phyloP scores from a whole-genome alignment of 208 protist species.

The Crithidia sp. region DNA sequence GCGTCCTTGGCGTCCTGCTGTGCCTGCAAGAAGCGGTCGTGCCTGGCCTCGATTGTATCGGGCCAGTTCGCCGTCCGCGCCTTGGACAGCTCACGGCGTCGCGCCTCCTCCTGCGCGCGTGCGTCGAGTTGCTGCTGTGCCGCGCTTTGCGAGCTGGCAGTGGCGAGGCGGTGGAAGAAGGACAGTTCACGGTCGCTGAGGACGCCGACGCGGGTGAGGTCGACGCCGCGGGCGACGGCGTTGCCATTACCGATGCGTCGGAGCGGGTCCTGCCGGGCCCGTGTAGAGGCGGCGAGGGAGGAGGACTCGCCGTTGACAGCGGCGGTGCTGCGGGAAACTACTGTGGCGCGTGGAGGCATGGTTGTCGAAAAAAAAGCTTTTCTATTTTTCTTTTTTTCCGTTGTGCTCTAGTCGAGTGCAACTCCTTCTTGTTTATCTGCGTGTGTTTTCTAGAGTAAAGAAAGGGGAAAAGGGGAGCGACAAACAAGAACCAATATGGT shows the following conservation, averaged over 20 bases:
- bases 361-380: neutral
- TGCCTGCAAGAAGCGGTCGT: conserved; percentile 55
- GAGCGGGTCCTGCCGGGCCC: conserved; percentile 64
- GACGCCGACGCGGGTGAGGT: conserved; percentile 59
- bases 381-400: too few relatives aligned
- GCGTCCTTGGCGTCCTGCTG: conserved; percentile 54
- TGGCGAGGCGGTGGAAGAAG: conserved; percentile 62
- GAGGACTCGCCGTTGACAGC: neutral
- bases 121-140: conserved; percentile 39
- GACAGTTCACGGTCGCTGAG: conserved; percentile 79
- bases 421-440: neutral
- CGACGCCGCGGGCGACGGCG: conserved; percentile 72
- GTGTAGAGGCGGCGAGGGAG: conserved; percentile 30
- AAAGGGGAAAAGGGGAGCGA: too few relatives aligned
- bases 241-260: conserved; percentile 82
- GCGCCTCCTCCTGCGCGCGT: conserved; percentile 39
- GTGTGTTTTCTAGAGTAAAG: neutral
- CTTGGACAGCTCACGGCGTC: conserved; percentile 48
- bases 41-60: conserved; percentile 74
- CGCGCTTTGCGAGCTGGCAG: conserved; percentile 20
- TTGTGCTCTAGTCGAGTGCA: too few relatives aligned
- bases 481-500: too few relatives aligned
- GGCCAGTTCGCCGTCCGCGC: conserved; percentile 60
- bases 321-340: neutral
- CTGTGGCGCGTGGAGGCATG: conserved; percentile 9